These are phyloP conservation scores for Ceratobasidium sp. DNA, from an alignment of 1,284 basidiomycete genomes.

Conservation along the genomic window DNA sequence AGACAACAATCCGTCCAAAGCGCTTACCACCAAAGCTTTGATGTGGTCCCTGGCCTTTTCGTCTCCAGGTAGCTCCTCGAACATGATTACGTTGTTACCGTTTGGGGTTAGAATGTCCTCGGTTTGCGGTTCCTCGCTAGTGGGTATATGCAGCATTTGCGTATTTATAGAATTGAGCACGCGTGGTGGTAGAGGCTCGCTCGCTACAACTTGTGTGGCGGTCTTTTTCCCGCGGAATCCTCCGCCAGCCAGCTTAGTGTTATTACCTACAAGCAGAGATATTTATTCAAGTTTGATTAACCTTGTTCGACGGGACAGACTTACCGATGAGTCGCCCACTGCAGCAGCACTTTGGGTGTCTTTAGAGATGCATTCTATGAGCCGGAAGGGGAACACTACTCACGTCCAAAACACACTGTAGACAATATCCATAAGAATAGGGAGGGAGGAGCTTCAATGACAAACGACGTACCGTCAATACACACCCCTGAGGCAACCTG, in stretches of 20 bases:
- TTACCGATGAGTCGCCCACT: neutral
- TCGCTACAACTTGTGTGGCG: no score
- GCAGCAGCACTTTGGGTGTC: conserved; percentile 9
- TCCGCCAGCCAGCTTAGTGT: neutral
- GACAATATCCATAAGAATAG: neutral
- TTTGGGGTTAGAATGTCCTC: no score
- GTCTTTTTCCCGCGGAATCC: neutral
- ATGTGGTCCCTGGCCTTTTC: no score
- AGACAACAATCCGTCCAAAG: no score
- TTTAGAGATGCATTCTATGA: neutral
- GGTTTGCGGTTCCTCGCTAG: no score
- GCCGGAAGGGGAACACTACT: neutral
- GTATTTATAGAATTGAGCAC: no score
- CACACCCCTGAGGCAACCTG: neutral
- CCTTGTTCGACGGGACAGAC: neutral
- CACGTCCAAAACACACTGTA: conserved; percentile 2
- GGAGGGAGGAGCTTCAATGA: neutral
- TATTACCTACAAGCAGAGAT: neutral
- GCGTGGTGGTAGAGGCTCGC: no score
- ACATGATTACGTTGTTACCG: no score
- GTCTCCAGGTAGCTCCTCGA: no score
- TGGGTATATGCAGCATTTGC: no score
- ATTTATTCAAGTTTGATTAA: neutral
- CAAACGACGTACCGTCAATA: neutral
- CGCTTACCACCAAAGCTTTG: no score